Evolutionary conservation across 352 stramenopile species (phyloP).

Genomic region (Phytopythium oedochilum): DNA sequence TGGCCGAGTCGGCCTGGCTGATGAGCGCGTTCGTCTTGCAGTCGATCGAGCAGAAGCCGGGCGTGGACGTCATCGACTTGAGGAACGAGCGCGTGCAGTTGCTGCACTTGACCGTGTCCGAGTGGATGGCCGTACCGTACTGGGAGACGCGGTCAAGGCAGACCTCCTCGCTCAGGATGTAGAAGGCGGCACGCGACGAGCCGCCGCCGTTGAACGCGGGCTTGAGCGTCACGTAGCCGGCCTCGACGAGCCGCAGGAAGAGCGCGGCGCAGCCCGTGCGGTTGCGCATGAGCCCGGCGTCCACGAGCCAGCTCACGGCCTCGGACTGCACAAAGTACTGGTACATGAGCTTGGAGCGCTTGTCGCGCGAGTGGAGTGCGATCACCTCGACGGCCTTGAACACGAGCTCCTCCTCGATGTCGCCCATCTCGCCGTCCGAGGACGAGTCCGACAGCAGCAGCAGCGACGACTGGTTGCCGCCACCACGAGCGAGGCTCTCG

Average conservation of each 20-base stretch:
- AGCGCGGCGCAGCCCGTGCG: conserved; percentile 44
- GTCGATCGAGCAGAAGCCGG: conserved; percentile 84
- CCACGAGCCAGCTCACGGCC: conserved; percentile 77
- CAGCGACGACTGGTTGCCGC: conserved; percentile 4
- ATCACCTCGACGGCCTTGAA: conserved; percentile 61
- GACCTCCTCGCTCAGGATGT: conserved; percentile 63
- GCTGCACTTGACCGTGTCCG: conserved; percentile 76
- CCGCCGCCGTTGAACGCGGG: conserved; percentile 26
- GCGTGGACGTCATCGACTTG: conserved; percentile 46
- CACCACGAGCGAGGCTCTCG: conserved; percentile 3
- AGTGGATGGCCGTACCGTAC: conserved; percentile 62
- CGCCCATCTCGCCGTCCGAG: conserved; percentile 48
- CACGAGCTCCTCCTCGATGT: conserved; percentile 57
- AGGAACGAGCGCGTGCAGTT: conserved; percentile 78
- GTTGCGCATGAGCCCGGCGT: conserved; percentile 56
- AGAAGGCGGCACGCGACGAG: conserved; percentile 55
- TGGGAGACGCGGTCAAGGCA: conserved; percentile 53
- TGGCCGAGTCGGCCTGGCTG: conserved; percentile 64
- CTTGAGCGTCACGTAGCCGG: conserved; percentile 70
- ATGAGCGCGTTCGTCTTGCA: conserved; percentile 84
- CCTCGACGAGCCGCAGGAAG: conserved; percentile 63
- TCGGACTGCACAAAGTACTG: conserved; percentile 85
- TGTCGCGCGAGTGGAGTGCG: conserved; percentile 54
- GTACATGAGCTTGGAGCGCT: conserved; percentile 74
- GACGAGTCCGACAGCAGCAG: conserved; percentile 34